A percentile compares a stretch with the other conserved stretches of the same genome.
Conservation (phyloP, 768 basidiomycete species). For the Coprinopsis cinerea region DNA sequence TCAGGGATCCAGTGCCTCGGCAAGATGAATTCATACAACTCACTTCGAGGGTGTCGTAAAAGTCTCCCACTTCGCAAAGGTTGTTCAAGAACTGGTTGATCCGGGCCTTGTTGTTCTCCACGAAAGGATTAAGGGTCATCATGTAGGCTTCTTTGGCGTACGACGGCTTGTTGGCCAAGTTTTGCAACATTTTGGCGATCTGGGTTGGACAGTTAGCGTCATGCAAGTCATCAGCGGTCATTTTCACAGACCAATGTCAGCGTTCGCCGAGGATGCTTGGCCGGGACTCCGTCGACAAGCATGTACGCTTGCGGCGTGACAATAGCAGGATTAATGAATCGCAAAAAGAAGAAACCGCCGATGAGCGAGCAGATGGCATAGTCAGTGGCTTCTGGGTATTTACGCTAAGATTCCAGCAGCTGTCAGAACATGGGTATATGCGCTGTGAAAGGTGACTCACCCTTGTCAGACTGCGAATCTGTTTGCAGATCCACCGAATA, state of each 20-base stretch:
- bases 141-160: slow-evolving; percentile 98
- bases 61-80: slow-evolving; percentile 97
- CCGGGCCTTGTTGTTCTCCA: slow-evolving; percentile 96
- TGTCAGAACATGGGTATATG: background rate
- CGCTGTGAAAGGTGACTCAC: slow-evolving; percentile 39
- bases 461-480: slow-evolving; percentile 93
- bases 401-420: slow-evolving; percentile 51
- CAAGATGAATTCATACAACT: slow-evolving; percentile 18
- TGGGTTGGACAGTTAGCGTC: slow-evolving; percentile 23
- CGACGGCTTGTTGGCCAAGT: slow-evolving; percentile 96
- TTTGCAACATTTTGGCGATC: slow-evolving; percentile 99
- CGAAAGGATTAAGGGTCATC: slow-evolving; percentile 97
- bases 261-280: slow-evolving; percentile 95
- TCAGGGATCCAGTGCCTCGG: background rate
- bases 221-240: background rate
- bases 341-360: slow-evolving; percentile 99
- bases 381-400: slow-evolving; percentile 98
- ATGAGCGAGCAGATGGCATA: slow-evolving; percentile 98
- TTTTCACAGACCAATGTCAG: slow-evolving; percentile 68
- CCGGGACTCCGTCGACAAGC: slow-evolving; percentile 96
- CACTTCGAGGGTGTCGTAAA: slow-evolving; percentile 98
- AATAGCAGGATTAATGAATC: slow-evolving; percentile 98
- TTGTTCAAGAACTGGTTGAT: slow-evolving; percentile 97
- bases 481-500: slow-evolving; percentile 99
- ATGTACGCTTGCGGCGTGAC: slow-evolving; percentile 99